Conservation (phyloP, 2,329 filamentous ascomycete genomes). For the Ceratocystis cacaofunesta region DNA sequence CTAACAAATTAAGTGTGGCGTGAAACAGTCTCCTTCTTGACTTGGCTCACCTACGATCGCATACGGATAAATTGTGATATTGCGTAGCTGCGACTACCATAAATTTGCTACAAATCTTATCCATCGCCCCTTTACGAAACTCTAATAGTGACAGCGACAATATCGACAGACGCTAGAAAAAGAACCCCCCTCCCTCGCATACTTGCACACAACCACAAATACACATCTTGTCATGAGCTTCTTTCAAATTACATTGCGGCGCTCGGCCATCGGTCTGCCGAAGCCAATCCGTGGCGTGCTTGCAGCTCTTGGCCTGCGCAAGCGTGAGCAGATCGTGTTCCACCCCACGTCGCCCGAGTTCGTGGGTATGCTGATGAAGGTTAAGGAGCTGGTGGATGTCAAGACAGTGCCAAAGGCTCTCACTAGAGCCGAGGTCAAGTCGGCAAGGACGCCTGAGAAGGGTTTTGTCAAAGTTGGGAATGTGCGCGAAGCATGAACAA, state of each 20-base stretch:
- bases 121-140: not conserved
- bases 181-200: not conserved
- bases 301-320: slow-evolving; percentile 68
- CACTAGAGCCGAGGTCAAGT: slow-evolving; percentile 54
- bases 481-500: slow-evolving; percentile 18
- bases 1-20: not conserved
- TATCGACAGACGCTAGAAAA: not conserved
- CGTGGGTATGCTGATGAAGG: slow-evolving; percentile 82
- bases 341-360: slow-evolving; percentile 67
- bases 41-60: not conserved
- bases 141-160: not conserved
- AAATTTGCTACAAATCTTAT: not conserved
- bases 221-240: slow-evolving; percentile 43
- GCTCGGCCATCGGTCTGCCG: slow-evolving; percentile 79
- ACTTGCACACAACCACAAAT: slow-evolving; percentile 7
- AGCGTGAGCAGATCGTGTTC: slow-evolving; percentile 76
- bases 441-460: slow-evolving; percentile 54
- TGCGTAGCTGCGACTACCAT: not conserved
- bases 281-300: slow-evolving; percentile 66
- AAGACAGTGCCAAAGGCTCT: slow-evolving; percentile 55
- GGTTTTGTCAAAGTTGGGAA: slow-evolving; percentile 67
- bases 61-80: not conserved
- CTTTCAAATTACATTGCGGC: slow-evolving; percentile 84
- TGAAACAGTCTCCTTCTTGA: not conserved
- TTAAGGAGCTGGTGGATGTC: slow-evolving; percentile 81